phyloP scores from a whole-genome alignment of 257 asterid genomes.

The Solanum chmielewskii region DNA sequence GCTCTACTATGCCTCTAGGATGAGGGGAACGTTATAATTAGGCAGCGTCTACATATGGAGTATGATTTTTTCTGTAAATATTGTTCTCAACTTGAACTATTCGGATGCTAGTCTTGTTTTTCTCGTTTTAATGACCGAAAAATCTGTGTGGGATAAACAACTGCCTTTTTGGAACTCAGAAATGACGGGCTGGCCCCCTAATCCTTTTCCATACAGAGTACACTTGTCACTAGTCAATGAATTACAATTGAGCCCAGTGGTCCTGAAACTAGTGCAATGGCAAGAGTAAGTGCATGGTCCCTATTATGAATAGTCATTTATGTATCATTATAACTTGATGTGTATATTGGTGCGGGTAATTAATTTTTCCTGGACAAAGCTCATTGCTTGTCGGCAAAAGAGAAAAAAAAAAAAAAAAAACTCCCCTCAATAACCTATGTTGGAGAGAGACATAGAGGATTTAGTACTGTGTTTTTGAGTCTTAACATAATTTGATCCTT shows the following conservation, averaged over 20 bases:
- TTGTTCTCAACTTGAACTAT: not conserved
- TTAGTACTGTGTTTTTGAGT: not conserved
- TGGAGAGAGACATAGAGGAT: not conserved
- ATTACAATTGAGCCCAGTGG: not conserved
- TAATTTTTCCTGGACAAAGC: not conserved
- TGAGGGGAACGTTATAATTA: not conserved
- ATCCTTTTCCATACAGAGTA: not conserved
- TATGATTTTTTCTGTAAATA: not conserved
- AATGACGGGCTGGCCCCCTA: not conserved
- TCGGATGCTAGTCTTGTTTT: not conserved
- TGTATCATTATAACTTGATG: not conserved
- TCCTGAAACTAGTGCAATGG: not conserved
- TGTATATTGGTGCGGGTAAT: not conserved
- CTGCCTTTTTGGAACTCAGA: not conserved
- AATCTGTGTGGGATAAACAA: not conserved
- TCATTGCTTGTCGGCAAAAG: not conserved
- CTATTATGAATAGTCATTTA: not conserved
- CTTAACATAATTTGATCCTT: not conserved
- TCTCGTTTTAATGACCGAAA: not conserved
- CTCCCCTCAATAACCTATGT: not conserved
- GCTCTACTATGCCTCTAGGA: not conserved
- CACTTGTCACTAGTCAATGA: not conserved
- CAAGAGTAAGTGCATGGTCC: not conserved
- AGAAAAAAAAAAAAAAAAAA: not conserved
- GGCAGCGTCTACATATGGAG: not conserved